phyloP scores from a whole-genome alignment of 2,329 filamentous ascomycete species.

The Fusarium lateritium region DNA sequence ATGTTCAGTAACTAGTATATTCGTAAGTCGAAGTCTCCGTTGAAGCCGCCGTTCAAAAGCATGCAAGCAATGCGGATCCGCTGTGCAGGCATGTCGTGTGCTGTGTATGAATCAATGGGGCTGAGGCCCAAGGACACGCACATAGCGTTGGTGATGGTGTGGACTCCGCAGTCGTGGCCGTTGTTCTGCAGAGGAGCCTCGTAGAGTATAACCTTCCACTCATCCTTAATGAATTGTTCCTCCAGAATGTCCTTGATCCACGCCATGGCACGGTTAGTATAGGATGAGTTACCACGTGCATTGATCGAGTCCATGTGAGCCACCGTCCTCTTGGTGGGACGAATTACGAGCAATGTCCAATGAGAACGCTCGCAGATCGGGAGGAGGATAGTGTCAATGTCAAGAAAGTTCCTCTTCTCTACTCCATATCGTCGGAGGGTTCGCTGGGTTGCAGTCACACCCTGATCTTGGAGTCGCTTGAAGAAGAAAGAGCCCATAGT shows the following conservation, averaged over 20 bases:
- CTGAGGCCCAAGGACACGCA: conserved; percentile 70
- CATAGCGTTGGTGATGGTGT: conserved; percentile 80
- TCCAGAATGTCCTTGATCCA: conserved; percentile 73
- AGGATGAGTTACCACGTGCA: conserved; percentile 55
- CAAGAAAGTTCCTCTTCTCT: conserved; percentile 71
- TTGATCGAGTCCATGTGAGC: conserved; percentile 80
- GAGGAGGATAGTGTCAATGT: conserved; percentile 77
- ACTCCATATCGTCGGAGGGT: conserved; percentile 72
- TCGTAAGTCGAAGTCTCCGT: conserved; percentile 69
- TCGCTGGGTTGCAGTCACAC: conserved; percentile 63
- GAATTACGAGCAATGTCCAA: conserved; percentile 81
- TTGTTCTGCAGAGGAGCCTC: conserved; percentile 73
- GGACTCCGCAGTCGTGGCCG: conserved; percentile 82
- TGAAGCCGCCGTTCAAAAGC: conserved; percentile 77
- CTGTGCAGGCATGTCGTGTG: conserved; percentile 71
- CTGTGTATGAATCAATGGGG: conserved; percentile 64
- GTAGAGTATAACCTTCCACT: conserved; percentile 72
- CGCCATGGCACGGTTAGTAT: conserved; percentile 60
- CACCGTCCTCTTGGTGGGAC: conserved; percentile 71
- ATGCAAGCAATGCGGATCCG: conserved; percentile 75
- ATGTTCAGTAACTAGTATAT: conserved; percentile 50
- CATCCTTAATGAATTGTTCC: conserved; percentile 65
- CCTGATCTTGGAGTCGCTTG: conserved; percentile 64
- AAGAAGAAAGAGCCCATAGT: conserved; percentile 78
- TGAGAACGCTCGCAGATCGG: conserved; percentile 76